Evolutionary conservation across 2,329 filamentous ascomycete genomes (phyloP).

Genomic region (Dactylonectria estremocensis): DNA sequence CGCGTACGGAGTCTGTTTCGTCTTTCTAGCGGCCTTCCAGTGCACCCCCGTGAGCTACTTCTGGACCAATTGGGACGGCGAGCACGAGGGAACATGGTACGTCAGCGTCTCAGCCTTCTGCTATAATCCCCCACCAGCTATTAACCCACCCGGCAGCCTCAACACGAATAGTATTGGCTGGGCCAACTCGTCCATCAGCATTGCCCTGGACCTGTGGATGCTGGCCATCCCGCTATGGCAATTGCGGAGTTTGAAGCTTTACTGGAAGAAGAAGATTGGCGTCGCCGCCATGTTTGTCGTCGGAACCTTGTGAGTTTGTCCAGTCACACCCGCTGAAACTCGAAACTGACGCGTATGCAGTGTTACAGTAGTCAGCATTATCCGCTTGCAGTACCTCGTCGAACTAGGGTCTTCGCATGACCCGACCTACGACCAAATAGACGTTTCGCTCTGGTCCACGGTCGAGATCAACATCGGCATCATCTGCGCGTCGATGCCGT

Average conservation of each 20-base stretch:
- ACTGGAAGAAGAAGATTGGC: slow-evolving; percentile 61
- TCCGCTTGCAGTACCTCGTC: slow-evolving; percentile 49
- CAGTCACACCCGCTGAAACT: rapidly evolving
- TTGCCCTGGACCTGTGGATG: slow-evolving; percentile 61
- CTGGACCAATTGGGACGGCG: slow-evolving; percentile 60
- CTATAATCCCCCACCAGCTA: background rate
- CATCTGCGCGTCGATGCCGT: slow-evolving; percentile 55
- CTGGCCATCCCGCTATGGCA: slow-evolving; percentile 58
- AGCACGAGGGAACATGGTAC: slow-evolving; percentile 57
- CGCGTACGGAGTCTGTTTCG: slow-evolving; percentile 50
- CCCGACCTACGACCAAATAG: slow-evolving; percentile 50
- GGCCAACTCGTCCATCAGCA: slow-evolving; percentile 60
- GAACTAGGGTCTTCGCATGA: slow-evolving; percentile 48
- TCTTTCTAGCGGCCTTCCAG: slow-evolving; percentile 54
- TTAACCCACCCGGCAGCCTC: slow-evolving; percentile 40
- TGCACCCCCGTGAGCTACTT: slow-evolving; percentile 58
- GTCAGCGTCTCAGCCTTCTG: background rate
- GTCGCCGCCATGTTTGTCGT: slow-evolving; percentile 61
- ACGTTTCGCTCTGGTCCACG: slow-evolving; percentile 52
- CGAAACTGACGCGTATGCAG: slow-evolving; percentile 31
- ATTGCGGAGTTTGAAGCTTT: slow-evolving; percentile 52
- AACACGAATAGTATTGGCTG: slow-evolving; percentile 58
- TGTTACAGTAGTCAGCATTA: slow-evolving; percentile 51
- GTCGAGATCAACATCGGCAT: slow-evolving; percentile 56
- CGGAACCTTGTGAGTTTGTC: slow-evolving; percentile 55